Evolutionary conservation across 495 filamentous ascomycete species (phyloP).

Genomic region (Penicillium chermesinum): DNA sequence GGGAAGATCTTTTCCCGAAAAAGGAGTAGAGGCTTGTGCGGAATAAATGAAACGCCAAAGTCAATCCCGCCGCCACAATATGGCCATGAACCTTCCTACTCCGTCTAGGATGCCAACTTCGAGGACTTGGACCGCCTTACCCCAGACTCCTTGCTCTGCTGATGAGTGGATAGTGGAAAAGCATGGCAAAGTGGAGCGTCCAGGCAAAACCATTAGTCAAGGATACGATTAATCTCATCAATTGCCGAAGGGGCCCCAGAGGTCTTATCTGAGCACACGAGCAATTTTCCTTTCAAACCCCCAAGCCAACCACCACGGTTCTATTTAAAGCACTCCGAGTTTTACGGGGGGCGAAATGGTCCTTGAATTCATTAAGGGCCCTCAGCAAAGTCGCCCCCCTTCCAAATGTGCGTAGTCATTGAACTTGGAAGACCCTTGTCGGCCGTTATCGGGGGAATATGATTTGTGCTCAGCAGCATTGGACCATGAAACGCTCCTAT

Average conservation of each 20-base stretch:
- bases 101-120: background rate
- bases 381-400: too few relatives aligned
- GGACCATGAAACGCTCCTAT: background rate
- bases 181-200: background rate
- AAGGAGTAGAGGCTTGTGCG: background rate
- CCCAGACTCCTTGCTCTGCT: too few relatives aligned
- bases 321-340: background rate
- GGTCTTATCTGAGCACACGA: background rate
- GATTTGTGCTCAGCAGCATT: constrained; percentile 1
- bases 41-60: background rate
- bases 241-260: background rate
- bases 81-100: background rate
- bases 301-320: background rate
- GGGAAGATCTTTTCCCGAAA: too few relatives aligned
- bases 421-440: too few relatives aligned
- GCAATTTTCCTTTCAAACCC: too few relatives aligned
- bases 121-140: background rate
- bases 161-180: too few relatives aligned
- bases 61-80: background rate
- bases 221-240: background rate
- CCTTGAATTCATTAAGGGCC: too few relatives aligned
- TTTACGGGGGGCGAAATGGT: background rate
- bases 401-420: too few relatives aligned
- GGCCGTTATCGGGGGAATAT: constrained; percentile 3
- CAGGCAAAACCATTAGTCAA: background rate